Conservation (phyloP, 192 early-diverging fungal genomes). For the Glomus cerebriforme region DNA sequence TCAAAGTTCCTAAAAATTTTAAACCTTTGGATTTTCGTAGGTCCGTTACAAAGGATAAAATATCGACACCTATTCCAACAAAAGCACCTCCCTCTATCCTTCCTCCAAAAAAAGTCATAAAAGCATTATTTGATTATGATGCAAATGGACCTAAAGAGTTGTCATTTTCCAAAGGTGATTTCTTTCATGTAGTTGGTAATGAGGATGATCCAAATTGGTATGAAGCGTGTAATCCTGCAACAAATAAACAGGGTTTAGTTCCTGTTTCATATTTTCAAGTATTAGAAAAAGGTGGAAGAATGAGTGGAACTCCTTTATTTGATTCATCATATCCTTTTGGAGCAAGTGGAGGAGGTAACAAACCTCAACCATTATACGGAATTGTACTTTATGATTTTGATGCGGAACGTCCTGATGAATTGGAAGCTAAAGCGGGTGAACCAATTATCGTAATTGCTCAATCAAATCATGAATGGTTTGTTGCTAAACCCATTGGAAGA, state of each 20-base stretch:
- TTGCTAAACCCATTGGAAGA: constrained; percentile 68
- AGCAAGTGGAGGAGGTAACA: constrained; percentile 35
- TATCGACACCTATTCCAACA: constrained; percentile 15
- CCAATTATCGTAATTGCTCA: constrained; percentile 77
- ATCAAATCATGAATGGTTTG: constrained; percentile 78
- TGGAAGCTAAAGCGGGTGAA: constrained; percentile 69
- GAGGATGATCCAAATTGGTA: constrained; percentile 74
- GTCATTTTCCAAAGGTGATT: constrained; percentile 76
- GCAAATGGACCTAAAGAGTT: constrained; percentile 61
- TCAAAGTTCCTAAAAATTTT: constrained; percentile 20
- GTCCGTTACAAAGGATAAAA: constrained; percentile 31
- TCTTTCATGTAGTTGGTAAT: constrained; percentile 73
- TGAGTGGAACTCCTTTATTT: constrained; percentile 29
- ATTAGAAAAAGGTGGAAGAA: constrained; percentile 51
- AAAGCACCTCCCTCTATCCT: constrained; percentile 34
- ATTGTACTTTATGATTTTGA: constrained; percentile 75
- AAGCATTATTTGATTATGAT: constrained; percentile 68
- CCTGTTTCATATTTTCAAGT: constrained; percentile 75
- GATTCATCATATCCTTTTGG: constrained; percentile 39
- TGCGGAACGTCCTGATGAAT: constrained; percentile 72
- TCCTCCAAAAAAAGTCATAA: constrained; percentile 74
- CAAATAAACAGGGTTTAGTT: constrained; percentile 68
- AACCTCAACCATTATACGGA: constrained; percentile 61
- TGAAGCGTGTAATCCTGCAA: constrained; percentile 74
- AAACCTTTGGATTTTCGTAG: constrained; percentile 28